Evolutionary conservation across 345 rosid species (phyloP).

Genomic region (Cardamine resedifolia): DNA sequence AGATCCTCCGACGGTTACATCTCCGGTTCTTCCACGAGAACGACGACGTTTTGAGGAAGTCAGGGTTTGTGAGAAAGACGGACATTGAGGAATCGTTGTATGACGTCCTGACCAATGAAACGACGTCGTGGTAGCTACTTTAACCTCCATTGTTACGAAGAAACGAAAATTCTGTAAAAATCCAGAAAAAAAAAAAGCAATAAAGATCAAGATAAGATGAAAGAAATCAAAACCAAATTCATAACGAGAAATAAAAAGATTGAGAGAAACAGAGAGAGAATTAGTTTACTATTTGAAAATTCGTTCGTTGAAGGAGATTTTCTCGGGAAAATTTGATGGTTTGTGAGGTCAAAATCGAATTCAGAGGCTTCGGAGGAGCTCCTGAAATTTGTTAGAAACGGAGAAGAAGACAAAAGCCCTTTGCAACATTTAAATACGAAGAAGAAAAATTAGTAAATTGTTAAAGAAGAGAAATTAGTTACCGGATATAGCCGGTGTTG

Average conservation of each 20-base stretch:
- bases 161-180: background rate
- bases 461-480: background rate
- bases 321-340: slow-evolving; percentile 7
- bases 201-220: background rate
- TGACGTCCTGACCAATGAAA: slow-evolving; percentile 38
- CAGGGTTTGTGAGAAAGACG: slow-evolving; percentile 33
- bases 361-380: slow-evolving; percentile 30
- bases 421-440: background rate
- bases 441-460: background rate
- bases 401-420: background rate
- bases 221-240: background rate
- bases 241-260: background rate
- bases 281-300: slow-evolving; percentile 12
- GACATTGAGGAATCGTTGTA: slow-evolving; percentile 18
- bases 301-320: background rate
- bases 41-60: slow-evolving; percentile 33
- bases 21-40: slow-evolving; percentile 3
- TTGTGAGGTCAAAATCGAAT: slow-evolving; percentile 15
- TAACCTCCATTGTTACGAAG: slow-evolving; percentile 28
- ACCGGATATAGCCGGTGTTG: slow-evolving; percentile 28
- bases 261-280: background rate
- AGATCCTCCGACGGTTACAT: slow-evolving; percentile 20
- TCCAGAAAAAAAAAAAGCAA: background rate
- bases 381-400: slow-evolving; percentile 26
- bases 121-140: slow-evolving; percentile 34